Base-by-base conservation (phyloP, 345 rosid species). In the Dovyalis caffra region DNA sequence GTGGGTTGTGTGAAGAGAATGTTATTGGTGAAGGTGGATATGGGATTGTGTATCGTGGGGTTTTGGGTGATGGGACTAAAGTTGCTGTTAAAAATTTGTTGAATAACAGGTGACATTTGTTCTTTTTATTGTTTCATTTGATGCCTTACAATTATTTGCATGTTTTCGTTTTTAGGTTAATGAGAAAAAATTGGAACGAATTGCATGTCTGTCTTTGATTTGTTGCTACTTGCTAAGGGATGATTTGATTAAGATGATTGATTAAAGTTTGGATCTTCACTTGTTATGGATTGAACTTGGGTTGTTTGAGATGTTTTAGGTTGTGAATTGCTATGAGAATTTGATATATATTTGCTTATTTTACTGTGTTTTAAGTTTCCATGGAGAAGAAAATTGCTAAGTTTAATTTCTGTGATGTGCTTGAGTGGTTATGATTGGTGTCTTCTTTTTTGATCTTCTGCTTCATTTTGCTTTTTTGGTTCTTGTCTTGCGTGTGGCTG, bases 1-100 rank as follows among this genome's bases (percentile, higher is more conserved):
- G 87, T 81, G 95, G 99, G 3, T 77, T 95, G 40, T 86, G 95
- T 71, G 92, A 83, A 66, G 97, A 89, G 88, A 92, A 91, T 89
- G 97, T 95, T 75, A 89, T 95, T 15, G 99, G 97, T 18, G 99
- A 95, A 91, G 99, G 99, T 57, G 97, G 99, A 7, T 95, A 92
- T 31, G 99, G 99, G 67, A 95, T 95, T 83, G 99, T 95, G 10
- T 95, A 92, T 66, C 64, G 88, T 49, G 99, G 99, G 28, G 60
- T 91, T 78, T 83, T 95, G 66, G 79, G 77, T 33, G 97, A 95
- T 77, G 97, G 95, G 7, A 91, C 97, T 66, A 88, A 64, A 79
- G 85, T 95, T 76, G 99, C 97, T 70, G 95, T 95, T 73, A 95
- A 92, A 82, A 95, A 95, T 73, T 85, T 95, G 78, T 85, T 95